These are phyloP conservation scores for Scedosporium aurantiacum DNA, from an alignment of 2,329 filamentous ascomycete genomes.

Conservation along the genomic window DNA sequence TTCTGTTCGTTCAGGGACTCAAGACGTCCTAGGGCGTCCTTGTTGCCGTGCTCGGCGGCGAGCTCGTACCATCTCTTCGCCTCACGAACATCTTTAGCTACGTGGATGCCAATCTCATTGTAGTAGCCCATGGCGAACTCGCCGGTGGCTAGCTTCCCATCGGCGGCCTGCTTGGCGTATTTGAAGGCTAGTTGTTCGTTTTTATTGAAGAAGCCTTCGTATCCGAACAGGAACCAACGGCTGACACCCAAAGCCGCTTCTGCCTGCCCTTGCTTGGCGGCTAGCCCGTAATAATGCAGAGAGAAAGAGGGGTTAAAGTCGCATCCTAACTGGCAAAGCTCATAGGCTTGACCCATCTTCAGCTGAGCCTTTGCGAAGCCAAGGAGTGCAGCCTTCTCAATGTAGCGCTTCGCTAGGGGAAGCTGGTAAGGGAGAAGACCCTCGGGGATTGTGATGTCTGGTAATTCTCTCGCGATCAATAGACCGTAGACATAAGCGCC, in stretches of 20 bases:
- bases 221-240: constrained; percentile 96
- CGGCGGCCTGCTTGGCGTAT: constrained; percentile 80
- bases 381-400: constrained; percentile 92
- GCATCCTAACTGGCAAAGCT: constrained; percentile 85
- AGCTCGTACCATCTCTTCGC: constrained; percentile 84
- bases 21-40: constrained; percentile 71
- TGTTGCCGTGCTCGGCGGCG: constrained; percentile 82
- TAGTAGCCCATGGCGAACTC: constrained; percentile 98
- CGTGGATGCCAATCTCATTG: constrained; percentile 89
- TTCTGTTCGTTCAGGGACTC: constrained; percentile 76
- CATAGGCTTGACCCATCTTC: constrained; percentile 94
- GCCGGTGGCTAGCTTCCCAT: constrained; percentile 71
- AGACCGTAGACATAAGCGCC: constrained; percentile 94
- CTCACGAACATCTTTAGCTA: constrained; percentile 70
- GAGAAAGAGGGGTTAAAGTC: constrained; percentile 91
- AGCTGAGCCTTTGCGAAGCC: constrained; percentile 94
- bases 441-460: constrained; percentile 75
- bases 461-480: constrained; percentile 80
- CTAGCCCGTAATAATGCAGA: constrained; percentile 89
- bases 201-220: constrained; percentile 85
- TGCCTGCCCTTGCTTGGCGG: constrained; percentile 80
- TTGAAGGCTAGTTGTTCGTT: constrained; percentile 89
- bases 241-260: constrained; percentile 95
- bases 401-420: constrained; percentile 67
- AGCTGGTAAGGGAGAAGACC: constrained; percentile 60